A percentile compares a stretch with the other conserved stretches of the same genome.
Evolutionary conservation across 345 rosid species (phyloP).

Genomic region (Bruguiera sexangula): DNA sequence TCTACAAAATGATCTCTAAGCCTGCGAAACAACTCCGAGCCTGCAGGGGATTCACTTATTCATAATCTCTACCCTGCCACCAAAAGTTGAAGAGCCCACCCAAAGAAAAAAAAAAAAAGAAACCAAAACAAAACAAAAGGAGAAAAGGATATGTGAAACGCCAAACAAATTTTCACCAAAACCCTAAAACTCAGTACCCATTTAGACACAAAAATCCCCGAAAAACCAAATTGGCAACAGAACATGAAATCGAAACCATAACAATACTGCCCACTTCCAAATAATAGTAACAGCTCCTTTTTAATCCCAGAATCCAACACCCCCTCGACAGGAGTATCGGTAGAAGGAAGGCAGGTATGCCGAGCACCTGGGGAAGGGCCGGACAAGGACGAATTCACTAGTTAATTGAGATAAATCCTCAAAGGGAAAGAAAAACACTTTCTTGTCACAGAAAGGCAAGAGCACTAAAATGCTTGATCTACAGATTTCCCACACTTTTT

Average conservation of each 20-base stretch:
- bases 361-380: too few species aligned
- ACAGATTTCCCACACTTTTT: too few species aligned
- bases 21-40: constrained; percentile 4
- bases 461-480: too few species aligned
- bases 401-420: too few species aligned
- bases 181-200: constrained; percentile 1
- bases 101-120: not conserved
- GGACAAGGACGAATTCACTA: too few species aligned
- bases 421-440: too few species aligned
- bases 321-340: too few species aligned
- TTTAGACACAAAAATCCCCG: not conserved
- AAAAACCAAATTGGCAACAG: not conserved
- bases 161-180: not conserved
- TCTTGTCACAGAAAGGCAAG: too few species aligned
- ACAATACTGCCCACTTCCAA: not conserved
- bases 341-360: too few species aligned
- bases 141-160: not conserved
- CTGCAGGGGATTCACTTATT: not conserved
- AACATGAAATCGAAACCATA: not conserved
- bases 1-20: not conserved
- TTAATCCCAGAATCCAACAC: too few species aligned
- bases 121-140: too few species aligned
- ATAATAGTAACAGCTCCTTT: not conserved
- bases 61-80: not conserved
- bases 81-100: not conserved